Percentiles rank a stretch among this genome's conserved stretches.
Conservation (phyloP, 495 filamentous ascomycete species). For the Neurospora sp. region DNA sequence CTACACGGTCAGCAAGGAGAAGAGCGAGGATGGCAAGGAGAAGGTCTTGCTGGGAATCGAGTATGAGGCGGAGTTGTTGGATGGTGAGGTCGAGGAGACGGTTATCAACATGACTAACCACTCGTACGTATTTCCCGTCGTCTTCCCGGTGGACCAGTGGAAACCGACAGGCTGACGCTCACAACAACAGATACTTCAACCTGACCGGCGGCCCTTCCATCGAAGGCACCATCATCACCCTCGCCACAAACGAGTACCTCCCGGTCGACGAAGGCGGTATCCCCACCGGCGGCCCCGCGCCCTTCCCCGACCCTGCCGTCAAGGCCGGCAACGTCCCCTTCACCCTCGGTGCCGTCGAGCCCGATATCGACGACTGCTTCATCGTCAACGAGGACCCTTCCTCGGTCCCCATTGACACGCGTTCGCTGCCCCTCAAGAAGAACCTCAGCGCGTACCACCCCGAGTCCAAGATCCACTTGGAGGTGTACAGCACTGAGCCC, state of each 20-base stretch:
- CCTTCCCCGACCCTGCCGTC: conserved; percentile 44
- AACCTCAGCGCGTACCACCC: conserved; percentile 63
- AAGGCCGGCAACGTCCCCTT: conserved; percentile 60
- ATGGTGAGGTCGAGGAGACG: conserved; percentile 66
- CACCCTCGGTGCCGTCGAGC: conserved; percentile 52
- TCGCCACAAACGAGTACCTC: conserved; percentile 63
- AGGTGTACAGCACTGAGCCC: conserved; percentile 81
- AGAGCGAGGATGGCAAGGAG: conserved; percentile 49
- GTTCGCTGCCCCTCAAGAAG: conserved; percentile 48
- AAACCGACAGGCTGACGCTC: not conserved
- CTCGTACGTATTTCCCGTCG: conserved; percentile 46
- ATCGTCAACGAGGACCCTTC: conserved; percentile 54
- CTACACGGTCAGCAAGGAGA: conserved; percentile 60
- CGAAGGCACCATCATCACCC: conserved; percentile 62
- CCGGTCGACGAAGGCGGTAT: conserved; percentile 62
- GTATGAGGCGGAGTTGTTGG: conserved; percentile 77
- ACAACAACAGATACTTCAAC: conserved; percentile 73
- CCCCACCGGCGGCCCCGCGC: conserved; percentile 46
- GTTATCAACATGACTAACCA: conserved; percentile 90
- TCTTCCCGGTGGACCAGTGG: not conserved
- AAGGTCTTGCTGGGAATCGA: conserved; percentile 65
- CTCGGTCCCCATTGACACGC: conserved; percentile 66
- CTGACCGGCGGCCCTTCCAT: conserved; percentile 57
- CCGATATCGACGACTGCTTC: conserved; percentile 87
- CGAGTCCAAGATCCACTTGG: conserved; percentile 61